Conservation (phyloP, 805 yeast species). For the Candida insectalens region DNA sequence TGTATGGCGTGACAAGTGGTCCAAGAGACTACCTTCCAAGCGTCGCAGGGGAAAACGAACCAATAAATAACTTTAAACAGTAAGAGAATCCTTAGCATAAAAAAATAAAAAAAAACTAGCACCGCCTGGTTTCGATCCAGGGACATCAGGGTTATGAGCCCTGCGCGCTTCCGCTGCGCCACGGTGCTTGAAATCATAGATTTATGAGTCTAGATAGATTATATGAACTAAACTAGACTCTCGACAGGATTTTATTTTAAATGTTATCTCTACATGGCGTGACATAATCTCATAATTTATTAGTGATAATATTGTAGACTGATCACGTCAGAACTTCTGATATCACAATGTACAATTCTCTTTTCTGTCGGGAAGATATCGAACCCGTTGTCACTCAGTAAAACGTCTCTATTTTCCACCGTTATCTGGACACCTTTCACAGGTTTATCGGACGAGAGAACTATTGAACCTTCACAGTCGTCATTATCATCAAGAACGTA, state of each 20-base stretch:
- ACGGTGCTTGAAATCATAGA: too few relatives aligned
- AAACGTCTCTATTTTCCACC: constrained; percentile 16
- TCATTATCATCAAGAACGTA: too few relatives aligned
- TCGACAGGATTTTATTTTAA: too few relatives aligned
- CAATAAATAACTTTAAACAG: too few relatives aligned
- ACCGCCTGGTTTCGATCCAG: constrained; percentile 5
- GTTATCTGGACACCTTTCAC: constrained; percentile 35
- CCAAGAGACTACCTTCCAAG: too few relatives aligned
- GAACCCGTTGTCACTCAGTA: constrained; percentile 35
- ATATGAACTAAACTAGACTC: too few relatives aligned
- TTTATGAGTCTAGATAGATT: too few relatives aligned
- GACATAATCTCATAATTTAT: too few relatives aligned
- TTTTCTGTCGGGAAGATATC: constrained; percentile 33
- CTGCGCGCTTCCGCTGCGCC: constrained; percentile 99
- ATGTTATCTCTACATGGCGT: too few relatives aligned
- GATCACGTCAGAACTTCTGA: constrained; percentile 5
- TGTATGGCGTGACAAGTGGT: constrained; percentile 21
- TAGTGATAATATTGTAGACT: constrained; percentile 3
- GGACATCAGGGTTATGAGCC: constrained; percentile 72
- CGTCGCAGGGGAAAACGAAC: too few relatives aligned
- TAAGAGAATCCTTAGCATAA: not conserved
- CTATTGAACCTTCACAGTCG: constrained; percentile 19
- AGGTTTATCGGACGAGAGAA: constrained; percentile 32
- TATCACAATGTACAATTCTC: not conserved
- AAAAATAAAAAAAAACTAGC: constrained; percentile 2